Base-by-base conservation (phyloP, 2,329 filamentous ascomycete species). In the Laburnicola sp. region DNA sequence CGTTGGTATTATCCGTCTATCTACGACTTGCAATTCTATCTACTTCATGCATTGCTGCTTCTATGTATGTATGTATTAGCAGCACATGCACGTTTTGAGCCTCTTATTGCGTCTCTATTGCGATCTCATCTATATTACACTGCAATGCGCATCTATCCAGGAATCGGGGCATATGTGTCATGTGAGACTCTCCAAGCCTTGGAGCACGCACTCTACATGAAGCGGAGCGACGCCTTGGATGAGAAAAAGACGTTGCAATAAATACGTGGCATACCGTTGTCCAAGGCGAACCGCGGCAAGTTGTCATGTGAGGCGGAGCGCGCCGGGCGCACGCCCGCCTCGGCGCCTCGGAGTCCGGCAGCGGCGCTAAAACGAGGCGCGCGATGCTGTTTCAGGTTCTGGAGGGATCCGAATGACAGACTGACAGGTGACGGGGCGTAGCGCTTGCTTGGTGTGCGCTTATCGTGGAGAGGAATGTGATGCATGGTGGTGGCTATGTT, bases 261-360 rank as follows among this genome's bases (percentile, higher is more conserved):
- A 16, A 16, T 16, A 16, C 16, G 16, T 45, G 27, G 34, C 43
- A 34, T 26, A 37, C 34, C 43, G 32, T 30, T 45, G 32, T 16
- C 10, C 5, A n/a, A 45, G 43, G 43, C 43, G 43, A 45, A 34
- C 25, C 43, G 25, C 27, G 43, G 43, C 43, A 34, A 45, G 43
- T n/a, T 34, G 25, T 35, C 41, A 44, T 35, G 31, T 28, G 34
- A 37, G 16, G 16, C 16, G 16, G 16, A 16, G 16, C 16, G 16
- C 16, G 16, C 16, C 16, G 16, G 16, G 32, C 6, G 39, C 22
- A 11, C 35, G 38, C 25, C 2, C 26, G 6, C 27, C 10, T 8
- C 25, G 32, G 28, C 32, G 32, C 23, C 32, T 34, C 34, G 43
- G 42, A 45, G 32, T 45, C 42, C 42, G 42, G 31, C 42, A 23